phyloP scores from a whole-genome alignment of 108 stramenopile genomes.

The Aurantiochytrium sp. region DNA sequence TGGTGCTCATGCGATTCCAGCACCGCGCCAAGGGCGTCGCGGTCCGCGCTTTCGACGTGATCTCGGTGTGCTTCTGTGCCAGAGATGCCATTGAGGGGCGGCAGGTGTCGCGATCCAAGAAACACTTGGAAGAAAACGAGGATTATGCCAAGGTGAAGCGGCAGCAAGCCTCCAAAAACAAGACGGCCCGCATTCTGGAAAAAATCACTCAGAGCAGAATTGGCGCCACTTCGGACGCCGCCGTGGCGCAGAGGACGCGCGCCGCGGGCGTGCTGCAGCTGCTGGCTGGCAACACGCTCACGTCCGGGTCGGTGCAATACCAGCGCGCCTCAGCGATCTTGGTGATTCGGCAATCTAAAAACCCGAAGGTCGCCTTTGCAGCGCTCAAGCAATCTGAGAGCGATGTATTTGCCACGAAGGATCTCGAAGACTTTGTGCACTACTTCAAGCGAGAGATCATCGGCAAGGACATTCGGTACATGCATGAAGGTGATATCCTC shows the following conservation, averaged over 20 bases:
- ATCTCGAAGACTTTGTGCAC: too few relatives aligned
- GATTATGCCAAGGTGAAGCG: neutral
- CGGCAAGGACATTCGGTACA: too few relatives aligned
- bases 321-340: neutral
- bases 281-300: neutral
- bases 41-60: neutral
- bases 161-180: neutral
- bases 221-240: too few relatives aligned
- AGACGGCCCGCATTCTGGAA: neutral
- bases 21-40: neutral
- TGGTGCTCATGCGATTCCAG: neutral
- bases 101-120: neutral
- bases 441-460: too few relatives aligned
- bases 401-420: neutral
- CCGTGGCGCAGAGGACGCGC: neutral
- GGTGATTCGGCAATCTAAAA: neutral
- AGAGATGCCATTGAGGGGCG: neutral
- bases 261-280: neutral
- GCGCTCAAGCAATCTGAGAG: neutral
- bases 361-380: neutral
- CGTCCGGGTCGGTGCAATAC: neutral
- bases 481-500: too few relatives aligned
- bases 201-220: neutral
- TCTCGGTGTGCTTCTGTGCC: neutral
- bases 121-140: neutral